Percentiles rank a stretch among this genome's conserved stretches.
Evolutionary conservation across 2,329 filamentous ascomycete genomes (phyloP).

Genomic region (Microascus cirrosus): DNA sequence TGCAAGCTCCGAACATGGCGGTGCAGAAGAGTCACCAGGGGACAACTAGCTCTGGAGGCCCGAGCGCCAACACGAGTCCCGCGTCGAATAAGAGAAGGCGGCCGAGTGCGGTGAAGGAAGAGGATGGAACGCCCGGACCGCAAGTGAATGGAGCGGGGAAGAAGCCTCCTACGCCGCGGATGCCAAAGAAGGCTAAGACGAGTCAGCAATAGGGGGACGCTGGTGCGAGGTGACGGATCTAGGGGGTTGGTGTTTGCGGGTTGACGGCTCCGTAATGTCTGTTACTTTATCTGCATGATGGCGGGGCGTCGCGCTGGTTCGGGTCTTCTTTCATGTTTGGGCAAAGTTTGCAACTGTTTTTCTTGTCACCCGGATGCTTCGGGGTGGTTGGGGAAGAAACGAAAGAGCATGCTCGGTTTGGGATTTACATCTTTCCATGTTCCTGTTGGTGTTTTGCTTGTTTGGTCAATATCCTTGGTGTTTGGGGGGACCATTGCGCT

Average conservation of each 20-base stretch:
- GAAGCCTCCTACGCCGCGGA: conserved; percentile 40
- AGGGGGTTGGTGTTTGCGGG: background rate
- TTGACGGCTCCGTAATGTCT: background rate
- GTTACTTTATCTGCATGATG: background rate
- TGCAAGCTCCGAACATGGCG: conserved; percentile 57
- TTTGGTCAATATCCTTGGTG: background rate
- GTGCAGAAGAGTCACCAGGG: conserved; percentile 58
- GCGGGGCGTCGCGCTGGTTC: background rate
- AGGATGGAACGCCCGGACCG: conserved; percentile 40
- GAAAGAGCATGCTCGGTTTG: background rate
- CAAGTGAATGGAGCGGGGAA: conserved; percentile 45
- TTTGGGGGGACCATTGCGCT: background rate
- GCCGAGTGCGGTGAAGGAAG: conserved; percentile 44
- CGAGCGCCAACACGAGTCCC: conserved; percentile 56
- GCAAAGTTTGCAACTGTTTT: background rate
- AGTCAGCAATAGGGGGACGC: background rate
- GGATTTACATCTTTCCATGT: background rate
- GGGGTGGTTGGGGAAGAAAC: background rate
- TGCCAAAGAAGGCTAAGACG: conserved; percentile 19
- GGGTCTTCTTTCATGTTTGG: background rate
- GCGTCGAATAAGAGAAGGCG: conserved; percentile 48
- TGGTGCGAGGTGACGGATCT: background rate
- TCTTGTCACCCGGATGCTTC: background rate
- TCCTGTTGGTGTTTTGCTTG: background rate
- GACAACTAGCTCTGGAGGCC: conserved; percentile 48